Evolutionary conservation across 2,329 filamentous ascomycete species (phyloP).

Genomic region (Bipolaris zeicola): DNA sequence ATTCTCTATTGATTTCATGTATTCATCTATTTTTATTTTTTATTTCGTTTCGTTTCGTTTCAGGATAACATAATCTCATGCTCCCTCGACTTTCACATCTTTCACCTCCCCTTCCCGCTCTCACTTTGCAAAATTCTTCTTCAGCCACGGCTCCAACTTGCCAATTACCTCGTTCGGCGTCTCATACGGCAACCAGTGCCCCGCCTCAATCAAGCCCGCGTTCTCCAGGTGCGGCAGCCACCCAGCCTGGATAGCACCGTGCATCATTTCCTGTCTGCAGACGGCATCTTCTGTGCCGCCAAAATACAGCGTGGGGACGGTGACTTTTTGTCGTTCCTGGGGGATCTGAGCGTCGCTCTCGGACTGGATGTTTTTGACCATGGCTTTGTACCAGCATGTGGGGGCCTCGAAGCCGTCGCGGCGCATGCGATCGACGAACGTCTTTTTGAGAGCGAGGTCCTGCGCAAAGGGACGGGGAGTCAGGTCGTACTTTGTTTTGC

Average conservation of each 20-base stretch:
- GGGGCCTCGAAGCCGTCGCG: conserved; percentile 45
- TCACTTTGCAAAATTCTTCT: conserved; percentile 15
- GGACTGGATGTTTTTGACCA: conserved; percentile 30
- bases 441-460: conserved; percentile 36
- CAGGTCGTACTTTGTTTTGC: background rate
- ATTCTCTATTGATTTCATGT: background rate
- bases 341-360: conserved; percentile 35
- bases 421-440: conserved; percentile 44
- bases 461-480: conserved; percentile 44
- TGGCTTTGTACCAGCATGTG: conserved; percentile 48
- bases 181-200: conserved; percentile 48
- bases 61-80: no score
- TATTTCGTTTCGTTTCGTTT: no score
- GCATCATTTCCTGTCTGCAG: conserved; percentile 40
- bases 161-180: conserved; percentile 38
- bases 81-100: background rate
- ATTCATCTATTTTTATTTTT: no score
- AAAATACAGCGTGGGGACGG: conserved; percentile 48
- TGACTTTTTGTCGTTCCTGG: conserved; percentile 27
- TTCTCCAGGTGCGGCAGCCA: conserved; percentile 42
- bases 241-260: conserved; percentile 28
- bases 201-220: conserved; percentile 38
- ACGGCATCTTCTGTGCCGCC: conserved; percentile 44
- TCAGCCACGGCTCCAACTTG: conserved; percentile 27
- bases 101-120: no score